Base-by-base conservation (phyloP, 345 rosid species). In the Heritiera littoralis region DNA sequence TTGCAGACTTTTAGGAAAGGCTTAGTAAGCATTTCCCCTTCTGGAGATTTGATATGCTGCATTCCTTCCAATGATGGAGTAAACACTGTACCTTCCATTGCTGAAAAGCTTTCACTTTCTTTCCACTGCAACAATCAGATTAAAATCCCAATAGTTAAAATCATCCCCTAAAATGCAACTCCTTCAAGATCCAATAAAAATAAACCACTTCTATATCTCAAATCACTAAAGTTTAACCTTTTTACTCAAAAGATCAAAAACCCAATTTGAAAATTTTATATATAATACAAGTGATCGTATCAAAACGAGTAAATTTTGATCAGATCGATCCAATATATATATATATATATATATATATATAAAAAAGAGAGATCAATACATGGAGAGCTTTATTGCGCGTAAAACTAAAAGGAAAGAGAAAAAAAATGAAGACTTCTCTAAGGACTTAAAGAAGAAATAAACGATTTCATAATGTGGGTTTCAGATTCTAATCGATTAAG, bases 11-110 rank as follows among this genome's bases (percentile, higher is more conserved):
- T 64, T 30, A 72, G 43, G 28, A 72, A 72, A 38, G 76, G 76
- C 48, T 54, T 72, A 2, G 64, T 35, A 18, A 91, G 90, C 89
- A 95, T 93, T 80, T 92, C 92, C 60, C 94, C 93, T 13, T 87
- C 82, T 32, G 86, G 91, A 55, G 96, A 71, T 80, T 87, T 93
- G 80, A 92, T 91, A 46, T 89, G 89, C 86, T 93, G 90, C 96
- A 95, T 95, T 80, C 92, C 94, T 85, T 93, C 94, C 82, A 95
- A 72, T 4, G 95, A 92, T 52, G 96, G 96, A 65, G 94, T 85
- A 78, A 95, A 95, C 79, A 89, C 86, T 6, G 94, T 89, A 84
- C 94, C 91, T 81, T 85, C 98, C 95, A 92, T 95, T 70, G 60
- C 66, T 5, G 1, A 49, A 52, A 72, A 72, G 23, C 63, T 18